These are phyloP conservation scores for Lecanoromycetidae sp. DNA, from an alignment of 2,329 filamentous ascomycete genomes.

Conservation along the genomic window DNA sequence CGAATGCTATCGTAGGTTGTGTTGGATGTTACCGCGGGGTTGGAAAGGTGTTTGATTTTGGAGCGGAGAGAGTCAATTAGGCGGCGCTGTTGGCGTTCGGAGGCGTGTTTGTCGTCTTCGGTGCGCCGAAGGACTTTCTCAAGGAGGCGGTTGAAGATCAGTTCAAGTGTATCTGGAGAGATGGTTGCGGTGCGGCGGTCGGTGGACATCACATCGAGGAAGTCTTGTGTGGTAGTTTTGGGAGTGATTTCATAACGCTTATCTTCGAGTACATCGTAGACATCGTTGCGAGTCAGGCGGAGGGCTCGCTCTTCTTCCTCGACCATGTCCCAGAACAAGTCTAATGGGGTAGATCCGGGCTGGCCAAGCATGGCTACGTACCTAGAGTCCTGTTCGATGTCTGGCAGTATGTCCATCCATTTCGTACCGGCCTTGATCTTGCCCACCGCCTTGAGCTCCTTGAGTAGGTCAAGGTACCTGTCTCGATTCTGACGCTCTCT, in stretches of 20 bases:
- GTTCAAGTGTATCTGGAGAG: slow-evolving; percentile 61
- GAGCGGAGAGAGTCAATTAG: slow-evolving; percentile 75
- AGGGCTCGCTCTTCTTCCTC: slow-evolving; percentile 89
- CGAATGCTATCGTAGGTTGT: slow-evolving; percentile 87
- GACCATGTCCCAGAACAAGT: slow-evolving; percentile 90
- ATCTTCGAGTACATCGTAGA: slow-evolving; percentile 81
- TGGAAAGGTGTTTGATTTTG: slow-evolving; percentile 73
- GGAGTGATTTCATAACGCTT: slow-evolving; percentile 81
- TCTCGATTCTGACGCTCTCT: slow-evolving; percentile 81
- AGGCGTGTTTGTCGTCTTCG: slow-evolving; percentile 70
- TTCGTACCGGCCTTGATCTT: slow-evolving; percentile 83
- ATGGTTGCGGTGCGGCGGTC: slow-evolving; percentile 83
- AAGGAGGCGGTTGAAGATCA: slow-evolving; percentile 78
- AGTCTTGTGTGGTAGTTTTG: slow-evolving; percentile 80
- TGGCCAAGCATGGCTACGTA: slow-evolving; percentile 77
- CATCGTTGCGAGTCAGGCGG: slow-evolving; percentile 66
- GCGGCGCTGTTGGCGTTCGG: slow-evolving; percentile 74
- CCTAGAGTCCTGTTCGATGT: slow-evolving; percentile 67
- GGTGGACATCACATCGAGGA: slow-evolving; percentile 66
- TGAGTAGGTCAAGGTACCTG: slow-evolving; percentile 60
- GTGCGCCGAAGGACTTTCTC: slow-evolving; percentile 72
- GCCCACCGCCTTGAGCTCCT: slow-evolving; percentile 59
- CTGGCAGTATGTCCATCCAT: slow-evolving; percentile 68
- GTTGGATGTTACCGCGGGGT: slow-evolving; percentile 58
- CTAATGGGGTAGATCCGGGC: slow-evolving; percentile 69